phyloP scores from a whole-genome alignment of 2,329 filamentous ascomycete genomes.

The Calonectria hongkongensis region DNA sequence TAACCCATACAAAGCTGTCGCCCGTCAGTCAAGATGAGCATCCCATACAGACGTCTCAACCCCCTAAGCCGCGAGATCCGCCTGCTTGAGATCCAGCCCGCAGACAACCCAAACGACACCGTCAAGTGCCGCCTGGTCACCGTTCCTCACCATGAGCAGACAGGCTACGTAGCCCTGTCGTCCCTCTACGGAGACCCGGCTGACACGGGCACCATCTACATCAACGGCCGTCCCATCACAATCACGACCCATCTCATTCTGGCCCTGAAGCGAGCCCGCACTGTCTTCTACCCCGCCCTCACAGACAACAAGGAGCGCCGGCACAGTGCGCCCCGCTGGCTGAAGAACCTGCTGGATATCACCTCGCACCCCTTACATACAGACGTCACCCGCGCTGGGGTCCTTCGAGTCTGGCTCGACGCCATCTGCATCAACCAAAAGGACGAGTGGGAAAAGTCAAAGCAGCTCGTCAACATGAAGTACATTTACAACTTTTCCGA shows the following conservation, averaged over 20 bases:
- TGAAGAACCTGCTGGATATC: conserved; percentile 40
- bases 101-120: conserved; percentile 52
- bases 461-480: conserved; percentile 55
- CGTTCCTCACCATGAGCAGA: conserved; percentile 50
- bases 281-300: conserved; percentile 56
- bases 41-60: conserved; percentile 43
- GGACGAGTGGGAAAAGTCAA: conserved; percentile 55
- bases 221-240: conserved; percentile 53
- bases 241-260: conserved; percentile 56
- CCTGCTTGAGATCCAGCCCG: conserved; percentile 58
- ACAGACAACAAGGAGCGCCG: conserved; percentile 43
- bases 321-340: conserved; percentile 40
- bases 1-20: too few relatives aligned
- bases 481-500: conserved; percentile 56
- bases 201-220: conserved; percentile 55
- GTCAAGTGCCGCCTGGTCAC: conserved; percentile 60
- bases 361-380: conserved; percentile 11
- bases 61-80: conserved; percentile 54
- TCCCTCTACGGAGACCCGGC: conserved; percentile 56
- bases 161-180: conserved; percentile 57
- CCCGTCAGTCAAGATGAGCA: conserved; percentile 12
- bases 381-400: conserved; percentile 40
- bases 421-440: conserved; percentile 56
- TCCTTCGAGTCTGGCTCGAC: conserved; percentile 58
- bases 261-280: conserved; percentile 58